Evolutionary conservation across 305 asterid species (phyloP).

Genomic region (Petunia hybrid): DNA sequence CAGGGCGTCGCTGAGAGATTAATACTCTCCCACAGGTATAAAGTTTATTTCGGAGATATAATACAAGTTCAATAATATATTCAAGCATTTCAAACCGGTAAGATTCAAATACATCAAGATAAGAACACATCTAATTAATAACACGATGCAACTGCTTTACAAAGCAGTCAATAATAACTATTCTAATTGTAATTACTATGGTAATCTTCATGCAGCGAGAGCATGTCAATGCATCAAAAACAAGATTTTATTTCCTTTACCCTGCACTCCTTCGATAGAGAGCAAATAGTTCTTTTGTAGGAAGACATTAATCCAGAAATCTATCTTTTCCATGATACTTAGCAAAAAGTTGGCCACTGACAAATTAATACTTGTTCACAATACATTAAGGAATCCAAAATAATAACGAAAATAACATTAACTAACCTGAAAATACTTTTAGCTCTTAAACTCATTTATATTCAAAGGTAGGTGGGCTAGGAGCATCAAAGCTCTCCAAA

Average conservation of each 20-base stretch:
- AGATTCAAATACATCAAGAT: background rate
- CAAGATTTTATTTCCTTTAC: background rate
- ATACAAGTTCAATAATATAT: background rate
- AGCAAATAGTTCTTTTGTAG: background rate
- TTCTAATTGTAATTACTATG: background rate
- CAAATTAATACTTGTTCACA: background rate
- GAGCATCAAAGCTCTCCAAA: slow-evolving; percentile 93
- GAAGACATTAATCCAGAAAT: background rate
- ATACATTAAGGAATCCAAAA: slow-evolving; percentile 17
- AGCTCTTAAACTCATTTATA: slow-evolving; percentile 55
- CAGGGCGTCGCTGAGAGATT: background rate
- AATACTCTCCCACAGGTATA: background rate
- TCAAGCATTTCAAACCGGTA: background rate
- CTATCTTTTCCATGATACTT: background rate
- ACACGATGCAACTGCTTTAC: background rate
- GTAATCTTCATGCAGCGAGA: background rate
- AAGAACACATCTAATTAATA: background rate
- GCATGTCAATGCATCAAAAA: background rate
- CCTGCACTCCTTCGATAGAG: background rate
- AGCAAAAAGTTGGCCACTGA: background rate
- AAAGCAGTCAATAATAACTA: background rate
- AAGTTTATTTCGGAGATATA: slow-evolving; percentile 3
- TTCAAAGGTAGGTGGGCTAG: slow-evolving; percentile 89
- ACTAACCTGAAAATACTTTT: slow-evolving; percentile 21
- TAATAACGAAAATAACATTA: slow-evolving; percentile 6